Percentiles rank a stretch among this genome's conserved stretches.
phyloP scores from a whole-genome alignment of 2,329 filamentous ascomycete genomes.

The Beauveria bassiana region DNA sequence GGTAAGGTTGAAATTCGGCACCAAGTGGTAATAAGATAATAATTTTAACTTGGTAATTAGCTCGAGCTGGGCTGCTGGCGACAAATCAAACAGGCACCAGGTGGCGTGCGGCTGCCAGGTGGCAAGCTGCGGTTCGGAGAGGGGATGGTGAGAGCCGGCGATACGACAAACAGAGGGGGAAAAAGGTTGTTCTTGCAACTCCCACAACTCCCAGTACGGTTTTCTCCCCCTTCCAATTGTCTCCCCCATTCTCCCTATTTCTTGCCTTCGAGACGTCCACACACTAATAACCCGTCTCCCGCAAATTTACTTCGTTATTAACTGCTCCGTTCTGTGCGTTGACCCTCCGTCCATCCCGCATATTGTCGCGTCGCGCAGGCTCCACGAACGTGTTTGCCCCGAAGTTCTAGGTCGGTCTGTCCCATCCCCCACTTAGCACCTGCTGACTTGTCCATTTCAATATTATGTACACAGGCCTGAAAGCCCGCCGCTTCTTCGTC shows the following conservation, averaged over 20 bases:
- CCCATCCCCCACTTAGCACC: neutral
- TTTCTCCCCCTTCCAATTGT: neutral
- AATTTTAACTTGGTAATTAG: neutral
- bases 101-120: slow-evolving; percentile 4
- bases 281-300: neutral
- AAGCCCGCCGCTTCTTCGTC: neutral
- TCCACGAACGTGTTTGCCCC: neutral
- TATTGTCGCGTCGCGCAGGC: neutral
- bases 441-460: neutral
- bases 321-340: neutral
- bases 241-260: neutral
- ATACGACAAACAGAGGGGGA: neutral
- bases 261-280: neutral
- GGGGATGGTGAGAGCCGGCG: neutral
- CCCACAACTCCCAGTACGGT: too few species aligned
- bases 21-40: neutral
- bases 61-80: neutral
- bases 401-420: neutral
- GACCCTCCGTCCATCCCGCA: neutral
- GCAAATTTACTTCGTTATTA: neutral
- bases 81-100: neutral
- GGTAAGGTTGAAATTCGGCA: neutral
- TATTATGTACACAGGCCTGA: neutral
- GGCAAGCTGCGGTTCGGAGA: neutral
- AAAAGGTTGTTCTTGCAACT: neutral